Conservation (phyloP, 345 rosid genomes). For the Hypericum perforatum region DNA sequence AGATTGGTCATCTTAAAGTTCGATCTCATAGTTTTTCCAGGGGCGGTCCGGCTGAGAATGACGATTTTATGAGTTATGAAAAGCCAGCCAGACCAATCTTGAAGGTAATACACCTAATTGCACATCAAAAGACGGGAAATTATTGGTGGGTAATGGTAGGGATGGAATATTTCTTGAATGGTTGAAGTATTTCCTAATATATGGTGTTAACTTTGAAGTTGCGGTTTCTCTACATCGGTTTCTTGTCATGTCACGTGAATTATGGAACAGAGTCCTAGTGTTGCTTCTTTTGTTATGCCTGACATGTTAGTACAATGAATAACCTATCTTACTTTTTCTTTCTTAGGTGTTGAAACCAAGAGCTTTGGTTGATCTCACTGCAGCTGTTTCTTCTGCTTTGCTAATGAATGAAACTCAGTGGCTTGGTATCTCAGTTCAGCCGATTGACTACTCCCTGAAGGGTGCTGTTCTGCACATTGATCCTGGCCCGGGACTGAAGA, state of each 20-base stretch:
- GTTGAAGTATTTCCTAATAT: no score
- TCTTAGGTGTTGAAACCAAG: constrained; percentile 77
- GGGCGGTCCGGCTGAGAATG: constrained; percentile 91
- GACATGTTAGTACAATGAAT: constrained; percentile 3
- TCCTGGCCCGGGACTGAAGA: constrained; percentile 89
- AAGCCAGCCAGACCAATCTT: constrained; percentile 85
- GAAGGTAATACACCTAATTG: constrained; percentile 42
- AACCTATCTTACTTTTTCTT: constrained; percentile 17
- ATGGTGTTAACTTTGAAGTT: no score
- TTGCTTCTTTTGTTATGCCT: neutral
- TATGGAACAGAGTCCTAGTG: no score
- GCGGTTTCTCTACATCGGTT: neutral
- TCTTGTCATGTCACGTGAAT: neutral
- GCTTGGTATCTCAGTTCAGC: constrained; percentile 70
- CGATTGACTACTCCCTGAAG: constrained; percentile 71
- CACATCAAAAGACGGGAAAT: neutral
- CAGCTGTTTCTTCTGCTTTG: constrained; percentile 76
- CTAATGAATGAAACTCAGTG: constrained; percentile 90
- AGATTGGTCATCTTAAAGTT: constrained; percentile 81
- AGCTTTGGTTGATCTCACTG: constrained; percentile 89
- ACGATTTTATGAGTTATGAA: constrained; percentile 95
- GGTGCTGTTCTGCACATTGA: constrained; percentile 85
- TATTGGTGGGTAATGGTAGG: neutral
- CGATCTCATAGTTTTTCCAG: constrained; percentile 95
- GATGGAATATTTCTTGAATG: no score